Evolutionary conservation across 2,329 filamentous ascomycete genomes (phyloP).

Genomic region (Fusarium nanum): DNA sequence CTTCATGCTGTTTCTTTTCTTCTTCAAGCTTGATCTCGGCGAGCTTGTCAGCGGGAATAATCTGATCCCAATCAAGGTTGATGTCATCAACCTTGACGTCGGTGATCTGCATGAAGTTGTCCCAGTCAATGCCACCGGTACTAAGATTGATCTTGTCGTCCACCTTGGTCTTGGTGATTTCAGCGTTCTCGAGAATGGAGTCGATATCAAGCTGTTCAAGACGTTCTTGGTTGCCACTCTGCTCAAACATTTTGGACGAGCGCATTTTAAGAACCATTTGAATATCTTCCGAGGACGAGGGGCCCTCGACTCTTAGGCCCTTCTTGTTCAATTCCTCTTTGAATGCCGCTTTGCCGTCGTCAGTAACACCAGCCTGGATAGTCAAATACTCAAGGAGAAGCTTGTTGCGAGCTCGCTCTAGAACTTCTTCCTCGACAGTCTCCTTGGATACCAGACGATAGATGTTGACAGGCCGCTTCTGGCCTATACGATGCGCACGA

Average conservation of each 20-base stretch:
- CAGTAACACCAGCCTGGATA: constrained; percentile 95
- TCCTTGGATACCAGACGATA: constrained; percentile 98
- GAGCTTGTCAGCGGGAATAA: constrained; percentile 93
- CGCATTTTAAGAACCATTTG: constrained; percentile 96
- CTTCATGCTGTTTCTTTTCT: constrained; percentile 83
- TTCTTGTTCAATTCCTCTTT: constrained; percentile 82
- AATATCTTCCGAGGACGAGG: constrained; percentile 92
- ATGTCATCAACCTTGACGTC: constrained; percentile 92
- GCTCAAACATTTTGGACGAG: constrained; percentile 99
- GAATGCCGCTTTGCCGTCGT: constrained; percentile 87
- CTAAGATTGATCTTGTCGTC: constrained; percentile 92
- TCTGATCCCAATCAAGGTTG: constrained; percentile 93
- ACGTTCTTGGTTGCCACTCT: constrained; percentile 95
- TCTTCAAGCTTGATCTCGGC: constrained; percentile 91
- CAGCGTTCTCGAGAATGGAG: constrained; percentile 94
- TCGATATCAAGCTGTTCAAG: constrained; percentile 98
- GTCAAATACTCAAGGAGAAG: constrained; percentile 97
- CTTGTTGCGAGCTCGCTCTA: constrained; percentile 96
- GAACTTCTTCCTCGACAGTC: constrained; percentile 96
- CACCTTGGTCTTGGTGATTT: constrained; percentile 96
- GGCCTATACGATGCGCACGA: constrained; percentile 95
- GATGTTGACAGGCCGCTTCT: constrained; percentile 95
- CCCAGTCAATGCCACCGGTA: constrained; percentile 84
- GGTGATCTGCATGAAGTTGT: constrained; percentile 97
- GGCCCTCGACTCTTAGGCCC: constrained; percentile 78